A percentile compares a stretch with the other conserved stretches of the same genome.
Conservation (phyloP, 2,329 filamentous ascomycete species). For the Dactylonectria macrodidyma region DNA sequence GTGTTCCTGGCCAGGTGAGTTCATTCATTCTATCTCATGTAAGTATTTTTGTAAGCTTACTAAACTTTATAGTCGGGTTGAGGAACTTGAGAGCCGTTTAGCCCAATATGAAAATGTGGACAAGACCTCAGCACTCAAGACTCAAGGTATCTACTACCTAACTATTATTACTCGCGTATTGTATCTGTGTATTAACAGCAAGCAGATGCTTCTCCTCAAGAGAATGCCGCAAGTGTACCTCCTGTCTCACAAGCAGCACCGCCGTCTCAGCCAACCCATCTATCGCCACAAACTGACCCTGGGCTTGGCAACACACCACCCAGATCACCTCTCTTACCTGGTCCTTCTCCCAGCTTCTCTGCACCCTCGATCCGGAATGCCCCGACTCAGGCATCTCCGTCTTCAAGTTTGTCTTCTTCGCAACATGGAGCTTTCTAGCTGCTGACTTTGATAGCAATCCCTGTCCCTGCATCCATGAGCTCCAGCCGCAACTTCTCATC, state of each 20-base stretch:
- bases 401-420: constrained; percentile 38
- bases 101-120: constrained; percentile 45
- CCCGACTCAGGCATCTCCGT: constrained; percentile 38
- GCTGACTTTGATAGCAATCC: constrained; percentile 34
- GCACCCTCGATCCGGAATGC: constrained; percentile 33
- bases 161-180: neutral
- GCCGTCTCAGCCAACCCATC: constrained; percentile 31
- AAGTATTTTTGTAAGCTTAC: neutral
- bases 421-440: rapidly evolving
- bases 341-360: constrained; percentile 45
- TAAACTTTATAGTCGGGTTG: constrained; percentile 38
- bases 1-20: constrained; percentile 48
- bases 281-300: constrained; percentile 40
- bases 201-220: constrained; percentile 21
- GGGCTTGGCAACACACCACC: constrained; percentile 31
- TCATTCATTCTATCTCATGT: neutral
- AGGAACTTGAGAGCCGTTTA: constrained; percentile 46
- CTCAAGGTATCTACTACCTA: constrained; percentile 30
- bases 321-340: constrained; percentile 43
- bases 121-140: constrained; percentile 27
- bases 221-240: constrained; percentile 14
- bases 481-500: constrained; percentile 46
- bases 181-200: constrained; percentile 10
- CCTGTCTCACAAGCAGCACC: constrained; percentile 28
- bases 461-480: constrained; percentile 44